Evolutionary conservation across 805 yeast genomes (phyloP), one percentile per base, ranked within the genome.

Genomic region (Kluyveromyces dobzhanskii): DNA sequence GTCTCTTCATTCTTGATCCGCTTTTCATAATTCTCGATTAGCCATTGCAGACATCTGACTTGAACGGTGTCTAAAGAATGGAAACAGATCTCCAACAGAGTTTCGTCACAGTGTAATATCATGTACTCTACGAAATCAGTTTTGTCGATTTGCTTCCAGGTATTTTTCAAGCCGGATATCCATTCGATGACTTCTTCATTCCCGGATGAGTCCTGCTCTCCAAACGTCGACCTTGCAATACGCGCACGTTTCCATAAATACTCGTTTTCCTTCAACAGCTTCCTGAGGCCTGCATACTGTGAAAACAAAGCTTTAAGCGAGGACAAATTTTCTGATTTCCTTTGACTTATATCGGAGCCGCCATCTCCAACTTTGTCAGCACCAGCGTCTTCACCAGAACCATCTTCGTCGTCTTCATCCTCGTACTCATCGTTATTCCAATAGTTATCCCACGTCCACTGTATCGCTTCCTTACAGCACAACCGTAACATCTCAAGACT

Each of bases 361-460:
- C 44, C 49, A 11, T 30, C 37, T 30, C 35, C 38, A 28, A 33
- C 42, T 27, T 30, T 16, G 25, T 11, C 28, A 38, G 38, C 19
- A 28, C 29, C 38, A 25, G 17, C 29, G 17, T 35, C 38, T 24
- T 24, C 49, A 21, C 8, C 24, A 18, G 29, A 56, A 23, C 28
- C 44, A 12, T 41, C 45, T 3, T 31, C 37, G 4, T 43, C 48
- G 14, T 47, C 51, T n/a, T 45, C 51, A 29, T 40, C 47, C 8
- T 49, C 51, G 9, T 35, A 25, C 17, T 43, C 46, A 33, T 51
- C 50, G 24, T 57, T 64, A 13, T 57, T 45, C 98, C 98, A 90
- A 61, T 79, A 90, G 50, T 80, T 68, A 3, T 65, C 70, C 57
- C 70, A 70, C 2, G 90, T 62, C 97, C 97, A 92, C 4, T 61